A percentile compares a stretch with the other conserved stretches of the same genome.
Conservation (phyloP, 441 rosid genomes). For the Croton laevigatus region DNA sequence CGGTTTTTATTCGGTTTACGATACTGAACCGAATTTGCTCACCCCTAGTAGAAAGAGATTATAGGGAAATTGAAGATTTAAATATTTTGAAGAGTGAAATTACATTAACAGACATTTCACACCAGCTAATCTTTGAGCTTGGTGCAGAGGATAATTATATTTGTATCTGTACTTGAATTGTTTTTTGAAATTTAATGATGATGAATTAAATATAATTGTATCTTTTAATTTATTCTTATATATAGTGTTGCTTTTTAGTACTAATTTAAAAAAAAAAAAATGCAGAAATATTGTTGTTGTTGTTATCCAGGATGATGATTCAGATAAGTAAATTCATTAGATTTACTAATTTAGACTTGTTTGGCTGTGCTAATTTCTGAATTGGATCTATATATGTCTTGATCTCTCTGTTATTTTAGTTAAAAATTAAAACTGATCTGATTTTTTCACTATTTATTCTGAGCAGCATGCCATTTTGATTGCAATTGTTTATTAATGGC, state of each 20-base stretch:
- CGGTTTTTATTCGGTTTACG: too few species aligned
- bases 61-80: neutral
- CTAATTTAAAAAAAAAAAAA: too few species aligned
- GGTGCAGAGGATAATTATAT: conserved; percentile 1
- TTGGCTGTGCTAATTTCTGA: neutral
- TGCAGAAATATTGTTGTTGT: too few species aligned
- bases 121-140: conserved; percentile 25
- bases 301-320: too few species aligned
- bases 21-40: too few species aligned
- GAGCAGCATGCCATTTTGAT: too few species aligned
- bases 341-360: neutral
- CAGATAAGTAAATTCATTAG: neutral
- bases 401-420: neutral
- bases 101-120: conserved; percentile 23
- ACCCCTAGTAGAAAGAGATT: conserved; percentile 1
- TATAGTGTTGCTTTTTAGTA: too few species aligned
- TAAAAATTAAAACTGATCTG: neutral
- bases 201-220: conserved; percentile 1
- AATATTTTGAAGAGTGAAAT: conserved; percentile 15
- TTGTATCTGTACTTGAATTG: neutral
- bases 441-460: neutral
- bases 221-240: neutral
- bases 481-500: too few species aligned
- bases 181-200: neutral
- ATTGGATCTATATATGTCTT: neutral